phyloP scores from a whole-genome alignment of 2,329 filamentous ascomycete genomes.

The Chrysoporthe austroafricana region DNA sequence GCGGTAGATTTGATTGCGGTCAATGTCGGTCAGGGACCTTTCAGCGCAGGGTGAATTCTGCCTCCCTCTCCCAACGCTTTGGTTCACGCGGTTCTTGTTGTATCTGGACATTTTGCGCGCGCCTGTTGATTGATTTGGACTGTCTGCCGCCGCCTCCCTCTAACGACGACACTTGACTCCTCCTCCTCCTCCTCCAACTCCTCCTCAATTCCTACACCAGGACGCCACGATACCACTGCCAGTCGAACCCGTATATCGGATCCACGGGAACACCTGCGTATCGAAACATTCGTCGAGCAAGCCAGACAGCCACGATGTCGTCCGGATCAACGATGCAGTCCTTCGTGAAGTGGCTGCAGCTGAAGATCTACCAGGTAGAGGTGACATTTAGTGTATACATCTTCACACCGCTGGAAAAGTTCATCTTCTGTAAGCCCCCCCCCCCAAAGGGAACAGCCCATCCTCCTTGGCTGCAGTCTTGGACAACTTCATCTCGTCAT shows the following conservation, averaged over 20 bases:
- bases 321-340: slow-evolving; percentile 45
- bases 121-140: too few relatives aligned
- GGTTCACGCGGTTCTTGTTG: background rate
- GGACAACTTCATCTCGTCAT: background rate
- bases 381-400: slow-evolving; percentile 97
- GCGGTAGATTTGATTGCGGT: background rate
- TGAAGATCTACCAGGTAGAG: slow-evolving; percentile 98
- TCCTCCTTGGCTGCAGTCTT: background rate
- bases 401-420: slow-evolving; percentile 94
- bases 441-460: background rate
- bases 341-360: slow-evolving; percentile 82
- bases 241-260: too few relatives aligned
- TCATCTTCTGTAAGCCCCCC: slow-evolving; percentile 82
- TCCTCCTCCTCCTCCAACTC: too few relatives aligned
- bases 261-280: background rate
- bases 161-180: too few relatives aligned
- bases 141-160: too few relatives aligned
- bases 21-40: background rate
- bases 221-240: too few relatives aligned
- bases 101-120: too few relatives aligned
- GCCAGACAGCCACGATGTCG: slow-evolving; percentile 42
- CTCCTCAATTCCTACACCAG: too few relatives aligned
- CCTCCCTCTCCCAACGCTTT: background rate
- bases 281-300: background rate
- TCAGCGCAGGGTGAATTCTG: background rate